A percentile compares a stretch with the other conserved stretches of the same genome.
These are phyloP conservation scores for Stephania yunnanensis DNA, from an alignment of 164 flowering plant genomes.

Conservation along the genomic window DNA sequence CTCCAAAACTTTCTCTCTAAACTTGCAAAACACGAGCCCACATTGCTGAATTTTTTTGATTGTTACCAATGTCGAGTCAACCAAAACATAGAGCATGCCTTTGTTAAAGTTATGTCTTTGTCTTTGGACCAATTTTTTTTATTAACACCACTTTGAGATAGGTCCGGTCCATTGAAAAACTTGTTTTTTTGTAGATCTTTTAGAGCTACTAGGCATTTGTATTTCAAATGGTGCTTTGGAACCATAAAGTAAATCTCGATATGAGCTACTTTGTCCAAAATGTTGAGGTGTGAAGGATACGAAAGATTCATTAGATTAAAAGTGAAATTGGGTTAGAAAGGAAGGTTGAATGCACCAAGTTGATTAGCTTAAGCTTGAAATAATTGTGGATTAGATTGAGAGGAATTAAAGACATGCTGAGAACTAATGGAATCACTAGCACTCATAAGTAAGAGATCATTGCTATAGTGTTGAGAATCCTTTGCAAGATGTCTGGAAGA, in stretches of 20 bases:
- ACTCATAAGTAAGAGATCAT: too few relatives aligned
- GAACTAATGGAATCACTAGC: too few relatives aligned
- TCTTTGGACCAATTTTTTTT: background rate
- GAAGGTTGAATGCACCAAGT: too few relatives aligned
- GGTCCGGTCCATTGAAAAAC: background rate
- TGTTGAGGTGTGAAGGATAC: background rate
- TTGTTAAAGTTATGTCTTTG: background rate
- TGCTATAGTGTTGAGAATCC: too few relatives aligned
- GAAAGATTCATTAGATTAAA: background rate
- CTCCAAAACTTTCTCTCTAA: background rate
- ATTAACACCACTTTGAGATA: too few relatives aligned
- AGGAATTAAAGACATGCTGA: too few relatives aligned
- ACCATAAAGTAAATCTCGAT: too few relatives aligned
- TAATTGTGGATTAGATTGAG: too few relatives aligned
- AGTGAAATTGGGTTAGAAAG: background rate
- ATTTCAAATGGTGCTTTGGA: background rate
- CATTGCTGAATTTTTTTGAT: background rate
- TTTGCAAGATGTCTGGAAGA: too few relatives aligned
- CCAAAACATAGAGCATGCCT: background rate
- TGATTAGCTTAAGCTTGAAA: too few relatives aligned
- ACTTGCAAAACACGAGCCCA: background rate
- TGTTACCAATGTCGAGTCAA: background rate
- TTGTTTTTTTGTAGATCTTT: background rate
- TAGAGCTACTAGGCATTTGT: background rate
- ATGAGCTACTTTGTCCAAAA: background rate